Base-by-base conservation (phyloP, 2,329 filamentous ascomycete genomes). In the Clonostachys chloroleuca region DNA sequence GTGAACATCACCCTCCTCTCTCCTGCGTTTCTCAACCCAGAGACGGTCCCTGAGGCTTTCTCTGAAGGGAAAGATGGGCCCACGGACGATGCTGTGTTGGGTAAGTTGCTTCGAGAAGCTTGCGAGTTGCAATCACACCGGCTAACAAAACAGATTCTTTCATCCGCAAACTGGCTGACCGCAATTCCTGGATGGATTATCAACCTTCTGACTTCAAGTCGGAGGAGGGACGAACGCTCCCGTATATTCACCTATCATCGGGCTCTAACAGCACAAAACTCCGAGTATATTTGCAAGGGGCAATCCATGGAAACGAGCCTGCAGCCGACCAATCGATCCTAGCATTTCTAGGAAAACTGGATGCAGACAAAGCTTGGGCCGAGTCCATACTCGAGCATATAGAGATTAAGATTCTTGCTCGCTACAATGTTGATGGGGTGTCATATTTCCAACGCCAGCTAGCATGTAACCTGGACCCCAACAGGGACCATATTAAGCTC, bases 341-440 rank as follows among this genome's bases (percentile, higher is more conserved):
- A 1, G 58, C 59, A 0, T 42, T 61, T 0, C 42, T 61, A 0
- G 59, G 59, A 2, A 61, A 61, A 6, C 49, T 61, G 5, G 59
- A 61, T 18, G 54, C 55, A 24, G 57, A 61, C 20, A 40, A 52
- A 5, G 53, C 53, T 0, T 61, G 58, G 58, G n/a, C 59, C 2
- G 46, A 49, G 0, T 58, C 55, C 1, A 47, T 61, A 2, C 42
- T 61, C 1, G 52, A 58, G 5, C 57, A 56, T 35, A 52, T 61
- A 50, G 59, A 61, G 16, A 61, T 61, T 10, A 46, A 59, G 39
- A 46, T 61, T 12, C 52, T 61, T 14, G 56, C 59, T 3, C 56
- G 59, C 1, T 61, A 60, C 17, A 61, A 61, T n/a, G 56, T 56
- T 1, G 59, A 61, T 13, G 59, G 59, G 6, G 58, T 61, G 0